phyloP scores from a whole-genome alignment of 2,329 filamentous ascomycete genomes.

The Gaeumannomyces sp. region DNA sequence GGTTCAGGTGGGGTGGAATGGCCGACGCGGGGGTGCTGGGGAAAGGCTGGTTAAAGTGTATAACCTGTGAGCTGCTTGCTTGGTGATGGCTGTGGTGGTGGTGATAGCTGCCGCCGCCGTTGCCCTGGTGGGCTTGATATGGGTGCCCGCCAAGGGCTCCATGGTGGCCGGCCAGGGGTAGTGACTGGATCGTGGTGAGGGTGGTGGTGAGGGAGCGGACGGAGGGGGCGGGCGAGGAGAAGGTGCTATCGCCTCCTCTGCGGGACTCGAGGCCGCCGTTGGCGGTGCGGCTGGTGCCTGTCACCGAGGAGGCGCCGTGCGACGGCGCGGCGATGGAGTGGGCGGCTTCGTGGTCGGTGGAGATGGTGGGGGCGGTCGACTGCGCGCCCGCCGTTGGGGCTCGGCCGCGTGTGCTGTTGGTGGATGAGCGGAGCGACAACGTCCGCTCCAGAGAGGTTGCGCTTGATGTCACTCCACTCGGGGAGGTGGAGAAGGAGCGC shows the following conservation, averaged over 20 bases:
- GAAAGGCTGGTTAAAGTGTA: slow-evolving; percentile 62
- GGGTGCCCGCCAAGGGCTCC: slow-evolving; percentile 31
- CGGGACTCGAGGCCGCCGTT: slow-evolving; percentile 61
- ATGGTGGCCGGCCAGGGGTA: slow-evolving; percentile 41
- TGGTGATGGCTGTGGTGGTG: slow-evolving; percentile 17
- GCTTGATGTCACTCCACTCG: slow-evolving; percentile 42
- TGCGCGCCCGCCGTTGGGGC: slow-evolving; percentile 58
- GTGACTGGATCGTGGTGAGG: slow-evolving; percentile 77
- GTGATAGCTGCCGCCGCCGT: slow-evolving; percentile 29
- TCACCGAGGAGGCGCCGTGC: slow-evolving; percentile 57
- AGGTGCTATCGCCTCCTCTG: slow-evolving; percentile 68
- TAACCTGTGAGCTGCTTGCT: slow-evolving; percentile 34
- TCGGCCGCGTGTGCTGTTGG: slow-evolving; percentile 52
- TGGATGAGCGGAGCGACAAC: slow-evolving; percentile 52
- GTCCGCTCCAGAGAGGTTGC: slow-evolving; percentile 49
- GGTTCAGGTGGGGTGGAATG: slow-evolving; percentile 63
- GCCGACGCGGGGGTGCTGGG: slow-evolving; percentile 62
- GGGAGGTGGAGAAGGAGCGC: slow-evolving; percentile 50
- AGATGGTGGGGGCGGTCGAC: slow-evolving; percentile 71
- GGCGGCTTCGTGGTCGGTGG: slow-evolving; percentile 73
- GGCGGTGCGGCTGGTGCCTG: slow-evolving; percentile 68
- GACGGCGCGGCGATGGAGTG: slow-evolving; percentile 72
- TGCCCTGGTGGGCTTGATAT: slow-evolving; percentile 25
- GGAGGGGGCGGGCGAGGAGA: slow-evolving; percentile 76
- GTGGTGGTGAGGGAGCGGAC: slow-evolving; percentile 77